A percentile compares a stretch with the other conserved stretches of the same genome.
Evolutionary conservation across 352 stramenopile genomes (phyloP).

Genomic region (Phytopythium aichiense): DNA sequence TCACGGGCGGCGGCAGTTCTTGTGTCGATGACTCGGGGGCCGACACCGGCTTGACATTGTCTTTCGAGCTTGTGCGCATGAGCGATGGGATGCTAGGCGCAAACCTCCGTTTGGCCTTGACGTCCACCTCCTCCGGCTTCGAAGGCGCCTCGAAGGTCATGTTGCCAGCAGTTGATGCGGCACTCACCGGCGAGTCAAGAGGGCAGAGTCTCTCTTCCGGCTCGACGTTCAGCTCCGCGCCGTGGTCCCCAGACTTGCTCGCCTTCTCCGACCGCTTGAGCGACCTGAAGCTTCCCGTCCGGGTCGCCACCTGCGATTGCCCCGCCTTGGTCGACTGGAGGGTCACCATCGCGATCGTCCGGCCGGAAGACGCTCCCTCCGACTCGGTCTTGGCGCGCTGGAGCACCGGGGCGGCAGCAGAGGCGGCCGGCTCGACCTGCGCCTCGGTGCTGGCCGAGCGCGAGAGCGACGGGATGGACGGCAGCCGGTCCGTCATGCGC

Average conservation of each 20-base stretch:
- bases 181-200: constrained; percentile 3
- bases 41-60: not conserved
- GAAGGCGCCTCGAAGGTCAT: not conserved
- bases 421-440: constrained; percentile 8
- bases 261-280: not conserved
- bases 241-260: not conserved
- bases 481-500: constrained; percentile 20
- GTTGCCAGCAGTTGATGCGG: not conserved
- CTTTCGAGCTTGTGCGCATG: constrained; percentile 1
- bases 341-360: constrained; percentile 1
- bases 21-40: not conserved
- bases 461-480: constrained; percentile 27
- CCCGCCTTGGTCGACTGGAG: constrained; percentile 14
- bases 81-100: constrained; percentile 3
- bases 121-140: not conserved
- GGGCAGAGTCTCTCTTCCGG: constrained; percentile 3
- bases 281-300: not conserved
- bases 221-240: not conserved
- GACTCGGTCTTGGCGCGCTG: constrained; percentile 19
- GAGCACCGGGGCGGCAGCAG: constrained; percentile 8
- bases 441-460: constrained; percentile 8
- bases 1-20: not conserved
- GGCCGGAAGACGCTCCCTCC: constrained; percentile 10
- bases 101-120: constrained; percentile 1
- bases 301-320: not conserved